Base-by-base conservation (phyloP, 495 filamentous ascomycete genomes). In the Hypoxylon fragiforme region DNA sequence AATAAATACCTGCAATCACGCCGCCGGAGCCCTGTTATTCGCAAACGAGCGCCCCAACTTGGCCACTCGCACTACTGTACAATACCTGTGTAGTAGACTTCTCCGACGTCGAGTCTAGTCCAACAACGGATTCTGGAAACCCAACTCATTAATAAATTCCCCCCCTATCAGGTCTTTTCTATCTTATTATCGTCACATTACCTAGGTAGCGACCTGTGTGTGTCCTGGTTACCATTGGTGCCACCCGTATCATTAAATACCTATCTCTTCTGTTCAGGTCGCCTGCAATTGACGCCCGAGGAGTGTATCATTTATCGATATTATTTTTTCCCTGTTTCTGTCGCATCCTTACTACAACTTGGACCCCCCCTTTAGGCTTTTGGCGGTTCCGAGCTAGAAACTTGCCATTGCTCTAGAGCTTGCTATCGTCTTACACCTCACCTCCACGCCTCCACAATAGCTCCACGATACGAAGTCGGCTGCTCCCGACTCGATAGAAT, bases 1-100 rank as follows among this genome's bases (percentile, higher is more conserved):
- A 56, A 44, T 62, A 56, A 43, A 43, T 56, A 44, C 31, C 37
- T 56, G 43, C 51, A 56, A 61, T 51, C 51, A 62, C 51, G 51
- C 52, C 52, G 46, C 47, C 47, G 26, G 41, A 35, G 41, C 46
- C 58, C 52, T 56, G 52, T 24, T n/a, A 52, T 53, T 62, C 43
- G 58, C 58, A 56, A 55, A 55, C 45, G 42, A 36, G 38, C 37
- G 18, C 44, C 50, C 35, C 32, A 51, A 22, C 14, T 45, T 43
- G 37, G 28, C 46, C 50, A 48, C 50, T 40, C 47, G 26, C 43
- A 38, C 50, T 45, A 34, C 42, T 44, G 44, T n/a, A n/a, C n/a
- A n/a, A n/a, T n/a, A n/a, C n/a, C n/a, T n/a, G n/a, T n/a, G n/a
- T 39, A 53, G 20, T 45, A 40, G 28, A 50, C 35, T 41, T 42